Evolutionary conservation across 441 rosid species (phyloP), one percentile per base, ranked within the genome.

Genomic region (Eutrema salsugineum): DNA sequence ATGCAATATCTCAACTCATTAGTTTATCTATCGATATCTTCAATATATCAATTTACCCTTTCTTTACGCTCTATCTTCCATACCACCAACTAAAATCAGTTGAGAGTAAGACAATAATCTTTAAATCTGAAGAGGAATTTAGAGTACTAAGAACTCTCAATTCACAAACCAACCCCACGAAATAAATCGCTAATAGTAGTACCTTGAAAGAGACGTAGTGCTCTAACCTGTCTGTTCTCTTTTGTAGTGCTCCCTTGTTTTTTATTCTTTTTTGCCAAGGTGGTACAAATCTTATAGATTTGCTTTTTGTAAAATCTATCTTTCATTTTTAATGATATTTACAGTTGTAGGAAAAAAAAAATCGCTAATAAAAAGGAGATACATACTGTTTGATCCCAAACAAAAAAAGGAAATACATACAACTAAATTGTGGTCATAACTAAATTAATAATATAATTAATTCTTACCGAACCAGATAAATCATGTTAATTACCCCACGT

Each of bases 401-500:
- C n/a, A n/a, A n/a, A n/a, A n/a, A n/a, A n/a, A 47, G 7, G 2
- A 10, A 38, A 39, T 14, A 22, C n/a, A 39, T 14, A 22, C n/a
- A 60, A 39, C 5, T 16, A 35, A 36, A 40, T 17, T 47, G 33
- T 44, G 39, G 40, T 19, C 30, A 3, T 19, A 19, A 38, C 11
- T 42, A 32, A 32, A 54, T 15, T 44, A 19, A 9, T 8, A 17
- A 16, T n/a, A 32, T 17, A 30, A 4, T 40, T 17, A 30, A 4
- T 40, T 14, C 51, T 32, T 24, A 7, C 15, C 20, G 28, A 30
- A 49, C 33, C 53, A 42, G 53, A 44, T 38, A 42, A 11, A 43
- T 11, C 10, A 44, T 63, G 43, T 46, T 44, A 64, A 38, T 28
- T 46, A 72, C 5, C 59, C 38, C 11, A 72, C 77, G 51, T 47